phyloP scores from a whole-genome alignment of 2,329 filamentous ascomycete genomes.

The Penicillium sp. region DNA sequence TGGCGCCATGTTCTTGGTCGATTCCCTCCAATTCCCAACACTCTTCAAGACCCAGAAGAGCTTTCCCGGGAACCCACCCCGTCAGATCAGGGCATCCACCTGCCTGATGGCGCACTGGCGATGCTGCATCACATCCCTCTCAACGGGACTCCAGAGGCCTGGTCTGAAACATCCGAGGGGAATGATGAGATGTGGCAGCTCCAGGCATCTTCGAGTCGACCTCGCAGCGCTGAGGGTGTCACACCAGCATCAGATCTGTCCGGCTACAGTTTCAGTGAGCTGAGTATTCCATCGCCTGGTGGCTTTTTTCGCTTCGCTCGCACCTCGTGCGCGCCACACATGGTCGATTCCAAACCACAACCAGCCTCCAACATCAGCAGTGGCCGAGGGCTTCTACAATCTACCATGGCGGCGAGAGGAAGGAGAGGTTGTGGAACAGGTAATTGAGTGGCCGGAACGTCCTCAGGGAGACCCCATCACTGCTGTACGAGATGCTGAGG shows the following conservation, averaged over 20 bases:
- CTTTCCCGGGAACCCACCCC: constrained; percentile 28
- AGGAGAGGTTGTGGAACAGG: constrained; percentile 60
- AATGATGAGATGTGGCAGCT: constrained; percentile 64
- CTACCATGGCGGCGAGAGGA: constrained; percentile 66
- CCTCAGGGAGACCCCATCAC: constrained; percentile 33
- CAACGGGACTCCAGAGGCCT: constrained; percentile 43
- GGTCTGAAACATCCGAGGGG: constrained; percentile 44
- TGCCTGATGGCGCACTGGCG: constrained; percentile 77
- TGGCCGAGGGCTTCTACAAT: constrained; percentile 89
- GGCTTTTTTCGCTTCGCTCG: constrained; percentile 90
- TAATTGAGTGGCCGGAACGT: constrained; percentile 58
- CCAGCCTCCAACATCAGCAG: constrained; percentile 75
- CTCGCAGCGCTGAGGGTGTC: constrained; percentile 43
- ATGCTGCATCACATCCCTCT: constrained; percentile 73
- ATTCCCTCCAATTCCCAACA: constrained; percentile 41
- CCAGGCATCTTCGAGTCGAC: constrained; percentile 51
- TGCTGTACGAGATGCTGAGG: constrained; percentile 31
- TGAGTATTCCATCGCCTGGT: constrained; percentile 87
- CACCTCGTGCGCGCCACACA: constrained; percentile 70
- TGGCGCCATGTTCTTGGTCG: constrained; percentile 56
- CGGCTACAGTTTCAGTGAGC: constrained; percentile 69
- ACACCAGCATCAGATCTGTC: constrained; percentile 58
- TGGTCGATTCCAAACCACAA: constrained; percentile 67
- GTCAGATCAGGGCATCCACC: constrained; percentile 58
- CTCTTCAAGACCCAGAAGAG: constrained; percentile 19